Base-by-base conservation (phyloP, 2,329 filamentous ascomycete genomes). In the Colletotrichum nymphaeae region DNA sequence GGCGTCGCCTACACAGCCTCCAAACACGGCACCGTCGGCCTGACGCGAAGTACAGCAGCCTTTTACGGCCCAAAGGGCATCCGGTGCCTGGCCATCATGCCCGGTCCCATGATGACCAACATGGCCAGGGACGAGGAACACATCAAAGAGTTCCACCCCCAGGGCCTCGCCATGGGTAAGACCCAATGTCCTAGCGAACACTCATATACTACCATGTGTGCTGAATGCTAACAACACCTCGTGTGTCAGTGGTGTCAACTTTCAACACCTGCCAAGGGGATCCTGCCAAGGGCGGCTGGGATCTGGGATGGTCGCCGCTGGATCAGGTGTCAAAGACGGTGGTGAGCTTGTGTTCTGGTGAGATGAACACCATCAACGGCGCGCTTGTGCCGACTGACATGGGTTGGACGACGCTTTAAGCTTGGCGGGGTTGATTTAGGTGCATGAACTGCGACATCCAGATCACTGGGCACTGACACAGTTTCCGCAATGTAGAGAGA, bases 101-200 rank as follows among this genome's bases (percentile, higher is more conserved):
- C 89, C 55, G 88, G 87, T 11, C 85, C 82, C n/a, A 90, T 91
- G 86, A 73, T 82, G 22, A 91, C 89, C 12, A 90, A 90, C 74
- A 90, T 91, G 63, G 76, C 72, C 2, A 42, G 37, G 9, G 56
- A 57, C 6, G 46, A 66, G 32, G 22, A 58, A 16, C 35, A 63
- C 12, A 37, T 62, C 16, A 49, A 60, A 0, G 65, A 24, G n/a
- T 75, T 53, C 42, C 63, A 26, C 12, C 67, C 52, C 46, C 28
- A 74, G 22, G 71, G 67, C 0, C 8, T 71, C 16, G 63, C 57
- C 1, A 32, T 71, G 55, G 49, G 67, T 73, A 14, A 66, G 66
- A 52, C 19, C 7, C 22, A 0, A 42, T 5, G 5, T 52, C 0
- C 12, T 24, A 9, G 22, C 4, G 5, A n/a, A 2, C 30, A 32